A percentile compares a stretch with the other conserved stretches of the same genome.
These are phyloP conservation scores for Melastoma candidum DNA, from an alignment of 441 rosid species.

Conservation along the genomic window DNA sequence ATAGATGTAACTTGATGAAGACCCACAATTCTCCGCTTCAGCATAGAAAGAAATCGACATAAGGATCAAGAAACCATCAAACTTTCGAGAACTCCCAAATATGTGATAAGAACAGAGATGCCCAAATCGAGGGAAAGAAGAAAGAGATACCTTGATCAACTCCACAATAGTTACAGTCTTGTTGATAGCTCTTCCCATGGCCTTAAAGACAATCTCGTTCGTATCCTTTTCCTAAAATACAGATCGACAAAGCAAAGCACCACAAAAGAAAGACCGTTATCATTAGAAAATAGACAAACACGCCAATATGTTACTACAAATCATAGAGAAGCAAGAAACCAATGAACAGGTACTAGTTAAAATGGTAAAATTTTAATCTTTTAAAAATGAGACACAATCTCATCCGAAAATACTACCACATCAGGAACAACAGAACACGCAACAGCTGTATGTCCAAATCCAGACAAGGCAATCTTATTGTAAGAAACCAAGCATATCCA, in stretches of 20 bases:
- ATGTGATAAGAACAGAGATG: neutral
- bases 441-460: no score
- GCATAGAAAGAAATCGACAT: neutral
- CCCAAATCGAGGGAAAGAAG: neutral
- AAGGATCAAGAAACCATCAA: neutral
- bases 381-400: neutral
- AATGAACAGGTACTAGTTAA: neutral
- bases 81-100: neutral
- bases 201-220: conserved; percentile 72
- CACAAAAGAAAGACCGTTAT: neutral
- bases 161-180: conserved; percentile 89
- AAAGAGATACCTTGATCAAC: conserved; percentile 57
- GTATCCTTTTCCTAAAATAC: conserved; percentile 60
- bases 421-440: no score
- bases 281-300: neutral
- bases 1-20: conserved; percentile 76
- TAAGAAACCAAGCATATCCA: no score
- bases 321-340: neutral
- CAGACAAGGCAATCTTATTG: no score
- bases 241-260: neutral
- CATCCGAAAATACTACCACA: no score
- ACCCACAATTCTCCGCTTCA: conserved; percentile 76
- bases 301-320: neutral
- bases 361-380: neutral
- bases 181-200: conserved; percentile 97